Evolutionary conservation across 306 rosid genomes (phyloP), one percentile per base, ranked within the genome.

Genomic region (Dalbergia cultrata): DNA sequence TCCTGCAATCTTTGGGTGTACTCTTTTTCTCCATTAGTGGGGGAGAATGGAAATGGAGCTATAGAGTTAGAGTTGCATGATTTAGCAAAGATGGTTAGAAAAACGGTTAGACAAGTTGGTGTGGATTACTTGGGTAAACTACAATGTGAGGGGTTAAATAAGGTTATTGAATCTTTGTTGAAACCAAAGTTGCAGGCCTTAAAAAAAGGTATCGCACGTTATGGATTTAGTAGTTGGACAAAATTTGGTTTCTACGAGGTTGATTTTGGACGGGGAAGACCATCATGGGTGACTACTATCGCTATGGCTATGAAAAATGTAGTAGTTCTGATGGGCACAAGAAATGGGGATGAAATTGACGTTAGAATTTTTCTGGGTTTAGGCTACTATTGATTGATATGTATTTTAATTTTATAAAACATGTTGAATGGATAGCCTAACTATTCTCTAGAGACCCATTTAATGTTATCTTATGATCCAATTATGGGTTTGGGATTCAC

Each of bases 231-330:
- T 22, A 82, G 82, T 18, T 82, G 76, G 81, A n/a, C 45, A 8
- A 70, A 56, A 5, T 82, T 82, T 64, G 78, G 75, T 0, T 0
- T 86, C 8, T 86, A 83, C 10, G 88, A 83, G 44, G 65, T 72
- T 12, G 83, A 86, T 67, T 83, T 83, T 31, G 91, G 91, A 22
- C 80, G 86, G 89, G 86, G 89, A 43, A 74, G 43, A 26, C 89
- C 91, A 2, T 49, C 16, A 3, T 85, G 87, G 80, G 89, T 80
- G 45, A 50, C 54, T 5, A 47, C 86, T 22, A 56, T 78, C 0
- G 80, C 65, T 8, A 7, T 69, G 0, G 39, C 56, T 7, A 2
- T 73, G 5, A 58, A 73, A 58, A 73, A 73, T 59, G 57, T 2
- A 14, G 13, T 41, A 0, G 13, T 39, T 74, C 43, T 74, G n/a